phyloP scores from a whole-genome alignment of 1,139 yeast genomes.

The Candida smagusa region DNA sequence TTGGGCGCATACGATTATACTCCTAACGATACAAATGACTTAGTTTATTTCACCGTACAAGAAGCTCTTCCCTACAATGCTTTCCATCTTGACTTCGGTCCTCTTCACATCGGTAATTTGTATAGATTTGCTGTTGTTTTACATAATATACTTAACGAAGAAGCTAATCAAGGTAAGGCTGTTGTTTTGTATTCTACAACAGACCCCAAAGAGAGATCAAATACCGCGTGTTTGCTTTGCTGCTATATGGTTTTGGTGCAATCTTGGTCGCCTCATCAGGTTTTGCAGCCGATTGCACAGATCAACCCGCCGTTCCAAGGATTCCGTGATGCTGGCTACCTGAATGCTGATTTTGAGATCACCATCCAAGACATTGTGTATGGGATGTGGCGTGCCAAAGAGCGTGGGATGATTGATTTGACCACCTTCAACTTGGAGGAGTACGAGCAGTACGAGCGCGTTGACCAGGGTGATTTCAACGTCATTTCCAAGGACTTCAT shows the following conservation, averaged over 20 bases:
- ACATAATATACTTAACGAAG: constrained; percentile 87
- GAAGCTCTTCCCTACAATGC: constrained; percentile 88
- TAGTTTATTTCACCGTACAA: constrained; percentile 88
- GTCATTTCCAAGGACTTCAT: constrained; percentile 88
- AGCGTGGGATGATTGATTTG: constrained; percentile 81
- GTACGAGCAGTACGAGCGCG: constrained; percentile 90
- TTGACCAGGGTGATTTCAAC: constrained; percentile 95
- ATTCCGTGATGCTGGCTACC: constrained; percentile 95
- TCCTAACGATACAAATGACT: constrained; percentile 73
- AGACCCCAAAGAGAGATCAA: constrained; percentile 78
- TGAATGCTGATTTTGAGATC: constrained; percentile 89
- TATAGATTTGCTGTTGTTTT: constrained; percentile 93
- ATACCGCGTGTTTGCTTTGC: constrained; percentile 90
- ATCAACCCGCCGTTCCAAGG: constrained; percentile 92
- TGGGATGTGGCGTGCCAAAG: constrained; percentile 98
- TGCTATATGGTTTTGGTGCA: constrained; percentile 95
- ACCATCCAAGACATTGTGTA: constrained; percentile 93
- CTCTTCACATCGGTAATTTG: constrained; percentile 86
- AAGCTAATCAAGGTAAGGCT: constrained; percentile 79
- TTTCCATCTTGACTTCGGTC: constrained; percentile 95
- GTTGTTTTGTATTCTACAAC: constrained; percentile 87
- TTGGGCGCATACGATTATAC: constrained; percentile 82
- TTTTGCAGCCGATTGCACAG: constrained; percentile 89
- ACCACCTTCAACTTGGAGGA: constrained; percentile 89
- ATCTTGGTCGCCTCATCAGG: constrained; percentile 98